These are phyloP conservation scores for Apiospora arundinis DNA, from an alignment of 2,329 filamentous ascomycete genomes.

Conservation along the genomic window DNA sequence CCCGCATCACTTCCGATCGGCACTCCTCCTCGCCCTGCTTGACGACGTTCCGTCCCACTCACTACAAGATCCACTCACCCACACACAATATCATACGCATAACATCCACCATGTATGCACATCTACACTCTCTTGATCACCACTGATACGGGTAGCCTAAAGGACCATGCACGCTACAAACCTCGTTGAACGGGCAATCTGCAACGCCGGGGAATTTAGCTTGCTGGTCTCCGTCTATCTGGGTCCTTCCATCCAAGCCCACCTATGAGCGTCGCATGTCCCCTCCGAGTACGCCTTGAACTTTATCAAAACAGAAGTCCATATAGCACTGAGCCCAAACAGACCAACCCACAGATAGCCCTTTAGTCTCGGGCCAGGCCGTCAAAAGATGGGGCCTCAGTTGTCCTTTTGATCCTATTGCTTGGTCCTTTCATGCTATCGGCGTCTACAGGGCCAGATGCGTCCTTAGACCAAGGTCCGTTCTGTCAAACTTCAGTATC, in stretches of 20 bases:
- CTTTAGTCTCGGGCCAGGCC: background rate
- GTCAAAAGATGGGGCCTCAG: background rate
- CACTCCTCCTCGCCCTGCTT: background rate
- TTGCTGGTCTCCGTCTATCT: background rate
- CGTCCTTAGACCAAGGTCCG: background rate
- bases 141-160: background rate
- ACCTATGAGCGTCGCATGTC: background rate
- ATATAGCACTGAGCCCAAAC: too few relatives aligned
- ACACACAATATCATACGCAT: background rate
- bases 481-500: too few relatives aligned
- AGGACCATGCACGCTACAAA: background rate
- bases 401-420: background rate
- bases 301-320: background rate
- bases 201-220: background rate
- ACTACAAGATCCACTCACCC: conserved; percentile 4
- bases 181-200: background rate
- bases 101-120: background rate
- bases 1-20: conserved; percentile 2
- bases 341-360: background rate
- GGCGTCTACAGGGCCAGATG: too few relatives aligned
- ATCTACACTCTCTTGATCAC: background rate
- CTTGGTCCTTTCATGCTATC: background rate
- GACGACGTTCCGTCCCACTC: conserved; percentile 7
- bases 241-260: background rate
- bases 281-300: background rate